Base-by-base conservation (phyloP, 345 rosid species). In the Corchorus olitorius region DNA sequence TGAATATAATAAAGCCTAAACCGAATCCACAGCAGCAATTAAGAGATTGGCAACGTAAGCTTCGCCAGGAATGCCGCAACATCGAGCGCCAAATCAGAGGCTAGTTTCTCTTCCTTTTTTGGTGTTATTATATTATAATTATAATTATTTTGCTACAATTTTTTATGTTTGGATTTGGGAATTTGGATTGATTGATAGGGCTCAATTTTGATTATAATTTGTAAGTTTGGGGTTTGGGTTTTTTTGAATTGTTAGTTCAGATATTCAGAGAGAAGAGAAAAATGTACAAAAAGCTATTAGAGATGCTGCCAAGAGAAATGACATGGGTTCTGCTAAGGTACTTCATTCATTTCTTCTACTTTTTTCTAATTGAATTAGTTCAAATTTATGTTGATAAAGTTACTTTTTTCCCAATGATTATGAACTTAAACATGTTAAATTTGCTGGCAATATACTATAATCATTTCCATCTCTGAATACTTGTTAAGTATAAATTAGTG, bases 1-100 rank as follows among this genome's bases (percentile, higher is more conserved):
- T 83, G 93, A 91, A 87, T 77, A 81, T 94, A 19, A 88, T 94
- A 46, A 94, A 92, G 88, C 97, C 97, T 16, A 91, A 89, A 74
- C 76, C 92, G 35, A 89, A 94, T 78, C 98, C 98, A 0, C 93
- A 94, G 67, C 91, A 88, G 85, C 88, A 78, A 60, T 76, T 94
- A 63, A 88, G 94, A 72, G 98, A 94, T 87, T 94, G 97, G 98
- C 97, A 94, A 78, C 96, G 96, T 14, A 84, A 82, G 74, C 95
- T 94, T 19, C 94, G 98, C n/a, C 97, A 94, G 63, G 98, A 92
- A 80, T 84, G 88, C 63, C 96, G 98, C 75, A 91, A 89, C 86
- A 89, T 92, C 76, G 98, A 94, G 69, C 97, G 98, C 79, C 97
- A 94, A 84, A 94, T 92, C 81, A 84, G 96, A 87, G 98, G 97